Evolutionary conservation across 2,329 filamentous ascomycete species (phyloP).

Genomic region (Diaporthe nobilis): DNA sequence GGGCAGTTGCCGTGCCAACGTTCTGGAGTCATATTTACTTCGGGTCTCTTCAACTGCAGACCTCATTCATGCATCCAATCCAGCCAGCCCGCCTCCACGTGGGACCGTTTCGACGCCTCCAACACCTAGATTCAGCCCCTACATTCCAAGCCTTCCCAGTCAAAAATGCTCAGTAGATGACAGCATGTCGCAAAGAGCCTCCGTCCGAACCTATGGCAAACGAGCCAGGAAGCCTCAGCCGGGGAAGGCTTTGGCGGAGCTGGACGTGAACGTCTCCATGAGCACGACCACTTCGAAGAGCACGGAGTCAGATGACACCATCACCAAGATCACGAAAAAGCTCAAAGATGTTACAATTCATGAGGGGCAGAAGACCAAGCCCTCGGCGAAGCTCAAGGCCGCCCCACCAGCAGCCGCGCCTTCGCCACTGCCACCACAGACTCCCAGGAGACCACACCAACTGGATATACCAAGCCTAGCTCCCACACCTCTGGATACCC

Average conservation of each 20-base stretch:
- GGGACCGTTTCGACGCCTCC: neutral
- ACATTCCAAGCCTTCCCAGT: neutral
- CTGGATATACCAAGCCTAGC: neutral
- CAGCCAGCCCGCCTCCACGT: slow-evolving; percentile 2
- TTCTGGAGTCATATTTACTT: neutral
- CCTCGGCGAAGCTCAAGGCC: neutral
- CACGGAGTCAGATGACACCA: slow-evolving; percentile 32
- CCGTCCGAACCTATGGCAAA: slow-evolving; percentile 62
- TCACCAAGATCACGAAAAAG: slow-evolving; percentile 46
- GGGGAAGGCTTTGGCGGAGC: slow-evolving; percentile 47
- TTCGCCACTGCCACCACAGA: slow-evolving; percentile 22
- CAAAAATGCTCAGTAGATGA: slow-evolving; percentile 39
- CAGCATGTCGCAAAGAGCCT: slow-evolving; percentile 39
- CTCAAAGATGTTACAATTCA: slow-evolving; percentile 44
- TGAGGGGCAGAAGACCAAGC: slow-evolving; percentile 15
- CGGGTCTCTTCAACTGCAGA: neutral
- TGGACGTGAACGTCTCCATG: slow-evolving; percentile 49
- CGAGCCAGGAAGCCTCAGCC: slow-evolving; percentile 56
- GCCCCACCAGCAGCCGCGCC: neutral
- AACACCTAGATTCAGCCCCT: neutral
- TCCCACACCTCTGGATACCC: neutral
- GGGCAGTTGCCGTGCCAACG: slow-evolving; percentile 32
- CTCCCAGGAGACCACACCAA: slow-evolving; percentile 19
- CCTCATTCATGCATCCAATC: neutral
- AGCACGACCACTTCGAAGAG: slow-evolving; percentile 48